These are phyloP conservation scores for Pseudocercospora fuligena DNA, from an alignment of 2,329 filamentous ascomycete species.

Conservation along the genomic window DNA sequence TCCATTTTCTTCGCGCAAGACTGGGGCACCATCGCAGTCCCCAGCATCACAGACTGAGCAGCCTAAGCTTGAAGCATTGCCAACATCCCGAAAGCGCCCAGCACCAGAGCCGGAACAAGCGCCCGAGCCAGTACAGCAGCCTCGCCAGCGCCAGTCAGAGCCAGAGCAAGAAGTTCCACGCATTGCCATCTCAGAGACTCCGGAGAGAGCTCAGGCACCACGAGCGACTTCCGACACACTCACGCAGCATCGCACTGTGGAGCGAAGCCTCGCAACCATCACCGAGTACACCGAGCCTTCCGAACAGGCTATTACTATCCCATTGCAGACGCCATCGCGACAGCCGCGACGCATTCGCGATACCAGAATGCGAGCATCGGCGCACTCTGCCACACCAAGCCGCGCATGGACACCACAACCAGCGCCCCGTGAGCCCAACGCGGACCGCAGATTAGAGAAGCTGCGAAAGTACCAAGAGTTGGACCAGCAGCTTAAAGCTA, in stretches of 20 bases:
- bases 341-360: conserved; percentile 18
- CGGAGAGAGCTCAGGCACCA: conserved; percentile 14
- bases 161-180: conserved; percentile 5
- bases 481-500: conserved; percentile 28
- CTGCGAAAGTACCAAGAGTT: conserved; percentile 30
- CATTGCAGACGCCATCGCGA: conserved; percentile 20
- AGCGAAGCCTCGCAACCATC: conserved; percentile 29
- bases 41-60: conserved; percentile 17
- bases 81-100: conserved; percentile 32
- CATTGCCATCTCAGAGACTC: conserved; percentile 7
- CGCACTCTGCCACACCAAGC: conserved; percentile 14
- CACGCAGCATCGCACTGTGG: conserved; percentile 14
- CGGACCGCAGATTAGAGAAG: conserved; percentile 36
- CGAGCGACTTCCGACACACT: conserved; percentile 17
- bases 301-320: conserved; percentile 14
- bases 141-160: conserved; percentile 12
- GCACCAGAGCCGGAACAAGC: conserved; percentile 27
- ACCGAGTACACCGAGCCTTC: conserved; percentile 33
- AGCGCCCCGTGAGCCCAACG: conserved; percentile 33
- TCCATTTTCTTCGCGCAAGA: conserved; percentile 22
- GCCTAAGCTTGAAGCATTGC: conserved; percentile 23
- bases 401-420: conserved; percentile 22
- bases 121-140: conserved; percentile 7
- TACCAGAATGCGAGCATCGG: background rate
- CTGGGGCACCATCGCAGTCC: background rate